Evolutionary conservation across 257 asterid genomes (phyloP).

Genomic region (Ajuga chamaepitys): DNA sequence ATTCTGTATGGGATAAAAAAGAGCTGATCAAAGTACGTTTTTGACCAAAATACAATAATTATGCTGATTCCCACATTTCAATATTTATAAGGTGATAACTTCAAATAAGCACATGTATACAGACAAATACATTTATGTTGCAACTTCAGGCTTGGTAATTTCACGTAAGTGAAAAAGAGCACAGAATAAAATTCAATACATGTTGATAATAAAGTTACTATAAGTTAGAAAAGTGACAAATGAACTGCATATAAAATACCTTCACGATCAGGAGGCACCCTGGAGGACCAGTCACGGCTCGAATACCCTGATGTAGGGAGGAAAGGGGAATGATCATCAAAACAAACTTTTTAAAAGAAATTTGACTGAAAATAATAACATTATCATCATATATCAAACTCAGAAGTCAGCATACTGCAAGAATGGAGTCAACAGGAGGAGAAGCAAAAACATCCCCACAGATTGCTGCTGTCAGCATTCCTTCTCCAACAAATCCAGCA

Average conservation of each 20-base stretch:
- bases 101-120: not conserved
- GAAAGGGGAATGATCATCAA: conserved; percentile 6
- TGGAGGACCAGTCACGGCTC: conserved; percentile 87
- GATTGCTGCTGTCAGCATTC: conserved; percentile 98
- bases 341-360: conserved; percentile 3
- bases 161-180: not conserved
- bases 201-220: not conserved
- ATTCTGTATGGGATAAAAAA: conserved; percentile 41
- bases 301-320: conserved; percentile 54
- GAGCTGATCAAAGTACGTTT: not conserved
- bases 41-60: not conserved
- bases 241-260: conserved; percentile 36
- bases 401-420: conserved; percentile 63
- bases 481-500: conserved; percentile 99
- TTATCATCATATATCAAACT: conserved; percentile 4
- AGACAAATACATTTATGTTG: not conserved
- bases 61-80: not conserved
- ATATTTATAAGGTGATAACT: not conserved
- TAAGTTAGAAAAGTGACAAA: not conserved
- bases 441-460: conserved; percentile 98
- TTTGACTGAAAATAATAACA: conserved; percentile 3
- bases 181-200: not conserved
- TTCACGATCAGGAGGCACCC: conserved; percentile 93
- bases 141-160: not conserved
- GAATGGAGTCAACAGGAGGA: conserved; percentile 85